phyloP scores from a whole-genome alignment of 2,329 filamentous ascomycete genomes.

The Colletotrichum graminicola region DNA sequence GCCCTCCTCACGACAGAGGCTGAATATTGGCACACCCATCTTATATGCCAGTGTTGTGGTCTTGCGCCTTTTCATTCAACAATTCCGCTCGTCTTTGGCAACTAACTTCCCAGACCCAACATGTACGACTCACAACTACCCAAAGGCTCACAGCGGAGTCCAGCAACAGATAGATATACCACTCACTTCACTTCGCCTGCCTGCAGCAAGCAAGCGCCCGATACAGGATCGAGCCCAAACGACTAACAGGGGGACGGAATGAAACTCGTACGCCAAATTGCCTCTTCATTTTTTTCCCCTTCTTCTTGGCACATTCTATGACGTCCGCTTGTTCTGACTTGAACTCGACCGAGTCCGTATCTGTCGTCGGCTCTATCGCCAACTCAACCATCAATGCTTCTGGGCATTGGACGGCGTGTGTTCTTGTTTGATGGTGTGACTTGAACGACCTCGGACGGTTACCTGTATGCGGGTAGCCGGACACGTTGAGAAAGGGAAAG shows the following conservation, averaged over 20 bases:
- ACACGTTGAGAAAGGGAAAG: neutral
- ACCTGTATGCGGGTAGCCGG: conserved; percentile 24
- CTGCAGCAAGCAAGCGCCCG: neutral
- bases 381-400: neutral
- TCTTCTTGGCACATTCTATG: neutral
- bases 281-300: neutral
- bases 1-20: neutral
- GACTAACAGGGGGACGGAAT: too few relatives aligned
- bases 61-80: neutral
- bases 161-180: too few relatives aligned
- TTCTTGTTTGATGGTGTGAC: conserved; percentile 4
- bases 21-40: neutral
- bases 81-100: neutral
- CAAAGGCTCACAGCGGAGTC: too few relatives aligned
- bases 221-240: too few relatives aligned
- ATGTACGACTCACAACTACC: neutral
- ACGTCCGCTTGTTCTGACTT: neutral
- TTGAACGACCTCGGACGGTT: conserved; percentile 9
- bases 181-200: too few relatives aligned
- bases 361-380: neutral
- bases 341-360: neutral
- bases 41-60: neutral
- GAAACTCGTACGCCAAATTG: neutral
- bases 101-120: too few relatives aligned
- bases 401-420: neutral